Base-by-base conservation (phyloP, 192 early-diverging fungal genomes). In the Thoreauomyces humboldtii region DNA sequence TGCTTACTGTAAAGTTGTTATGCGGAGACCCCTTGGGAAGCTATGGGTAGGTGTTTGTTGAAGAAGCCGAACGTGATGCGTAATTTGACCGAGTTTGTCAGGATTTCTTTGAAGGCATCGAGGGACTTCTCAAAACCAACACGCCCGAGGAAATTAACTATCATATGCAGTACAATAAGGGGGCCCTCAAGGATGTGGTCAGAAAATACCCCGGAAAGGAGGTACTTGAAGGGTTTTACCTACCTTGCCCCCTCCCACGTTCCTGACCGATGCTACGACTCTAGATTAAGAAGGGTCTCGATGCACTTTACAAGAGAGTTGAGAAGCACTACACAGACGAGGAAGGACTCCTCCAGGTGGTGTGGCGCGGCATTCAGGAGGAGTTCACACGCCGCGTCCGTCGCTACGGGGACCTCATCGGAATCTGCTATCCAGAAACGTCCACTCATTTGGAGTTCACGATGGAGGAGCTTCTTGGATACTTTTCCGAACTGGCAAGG, bases 31-130 rank as follows among this genome's bases (percentile, higher is more conserved):
- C 0, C 77, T 98, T 21, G 90, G 92, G 3, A 90, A 85, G 57
- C 77, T 98, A 25, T 62, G 93, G 65, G 89, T 90, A 75, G 59
- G 78, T 61, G 15, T 4, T n/a, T n/a, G n/a, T n/a, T n/a, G n/a
- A n/a, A 7, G 19, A 0, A 25, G 9, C 27, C 51, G 27, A n/a
- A 43, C 42, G 42, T 43, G n/a, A n/a, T n/a, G n/a, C n/a, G n/a
- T n/a, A n/a, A n/a, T n/a, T n/a, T n/a, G n/a, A n/a, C n/a, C n/a
- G n/a, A n/a, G 38, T 41, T 41, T 9, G 53, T 6, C 71, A 90
- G 88, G 94, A 92, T 74, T 99, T 99, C 72, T 99, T 99, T 67
- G 95, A 98, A 53, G 92, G 92, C 2, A 89, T 99, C 14, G 96
- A 99, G 35, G 85, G 76, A 21, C 75, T 95, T 41, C 72, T 96